These are phyloP conservation scores for Wickerhamiella lipophila DNA, from an alignment of 805 yeast species.

Conservation along the genomic window DNA sequence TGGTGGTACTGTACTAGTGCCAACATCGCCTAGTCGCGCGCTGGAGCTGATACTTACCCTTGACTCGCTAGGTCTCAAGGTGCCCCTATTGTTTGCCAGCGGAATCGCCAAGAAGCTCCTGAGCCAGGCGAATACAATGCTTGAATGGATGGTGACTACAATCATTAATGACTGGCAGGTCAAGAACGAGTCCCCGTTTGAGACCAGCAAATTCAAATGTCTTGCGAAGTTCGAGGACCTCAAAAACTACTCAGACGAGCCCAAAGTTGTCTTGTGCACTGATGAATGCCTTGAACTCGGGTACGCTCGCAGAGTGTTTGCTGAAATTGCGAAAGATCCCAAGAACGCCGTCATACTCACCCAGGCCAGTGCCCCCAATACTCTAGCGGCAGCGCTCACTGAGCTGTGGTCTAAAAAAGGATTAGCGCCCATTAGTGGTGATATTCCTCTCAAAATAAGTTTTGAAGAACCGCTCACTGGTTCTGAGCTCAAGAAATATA, in stretches of 20 bases:
- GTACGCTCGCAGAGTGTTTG: slow-evolving; percentile 33
- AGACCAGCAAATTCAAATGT: slow-evolving; percentile 49
- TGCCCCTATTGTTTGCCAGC: slow-evolving; percentile 65
- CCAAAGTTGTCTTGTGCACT: slow-evolving; percentile 70
- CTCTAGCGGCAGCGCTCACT: slow-evolving; percentile 41
- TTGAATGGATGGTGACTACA: slow-evolving; percentile 93
- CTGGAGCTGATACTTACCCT: slow-evolving; percentile 63
- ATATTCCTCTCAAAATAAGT: slow-evolving; percentile 13
- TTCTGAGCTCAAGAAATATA: slow-evolving; percentile 25
- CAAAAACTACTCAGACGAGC: slow-evolving; percentile 24
- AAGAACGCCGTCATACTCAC: slow-evolving; percentile 64
- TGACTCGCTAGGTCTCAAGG: slow-evolving; percentile 48
- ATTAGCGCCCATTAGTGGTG: slow-evolving; percentile 20
- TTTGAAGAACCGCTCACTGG: slow-evolving; percentile 28
- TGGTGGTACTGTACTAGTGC: slow-evolving; percentile 74
- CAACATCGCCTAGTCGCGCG: slow-evolving; percentile 70
- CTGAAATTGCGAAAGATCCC: slow-evolving; percentile 45
- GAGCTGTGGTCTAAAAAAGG: slow-evolving; percentile 26
- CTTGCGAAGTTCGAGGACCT: slow-evolving; percentile 43
- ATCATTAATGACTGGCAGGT: slow-evolving; percentile 77
- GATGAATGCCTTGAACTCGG: slow-evolving; percentile 57
- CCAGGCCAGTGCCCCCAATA: slow-evolving; percentile 40
- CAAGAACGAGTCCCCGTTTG: slow-evolving; percentile 65
- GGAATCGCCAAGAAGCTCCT: slow-evolving; percentile 67
- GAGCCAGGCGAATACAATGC: slow-evolving; percentile 72